Evolutionary conservation across 805 yeast genomes (phyloP).

Genomic region (Cyberlindnera xishuangbannaensis): DNA sequence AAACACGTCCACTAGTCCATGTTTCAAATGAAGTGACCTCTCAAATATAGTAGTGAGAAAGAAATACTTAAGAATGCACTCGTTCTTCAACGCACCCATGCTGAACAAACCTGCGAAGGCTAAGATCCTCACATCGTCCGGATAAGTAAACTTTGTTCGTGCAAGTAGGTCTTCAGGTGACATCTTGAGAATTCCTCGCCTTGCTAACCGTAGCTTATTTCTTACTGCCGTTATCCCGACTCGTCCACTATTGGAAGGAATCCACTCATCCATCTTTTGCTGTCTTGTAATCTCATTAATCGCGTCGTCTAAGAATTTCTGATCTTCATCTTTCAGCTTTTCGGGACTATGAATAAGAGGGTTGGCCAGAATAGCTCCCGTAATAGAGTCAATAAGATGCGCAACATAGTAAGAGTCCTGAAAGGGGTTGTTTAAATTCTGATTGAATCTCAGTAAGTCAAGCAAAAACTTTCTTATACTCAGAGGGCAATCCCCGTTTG

Average conservation of each 20-base stretch:
- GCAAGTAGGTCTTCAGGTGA: slow-evolving; percentile 50
- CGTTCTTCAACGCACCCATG: slow-evolving; percentile 74
- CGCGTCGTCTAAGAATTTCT: slow-evolving; percentile 39
- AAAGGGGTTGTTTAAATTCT: slow-evolving; percentile 72
- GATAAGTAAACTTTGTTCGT: slow-evolving; percentile 42
- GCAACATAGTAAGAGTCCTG: slow-evolving; percentile 67
- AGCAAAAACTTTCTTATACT: slow-evolving; percentile 58
- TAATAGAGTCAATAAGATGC: slow-evolving; percentile 50
- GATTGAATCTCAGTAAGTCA: slow-evolving; percentile 75
- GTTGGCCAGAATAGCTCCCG: slow-evolving; percentile 32
- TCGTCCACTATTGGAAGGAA: slow-evolving; percentile 61
- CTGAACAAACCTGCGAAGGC: slow-evolving; percentile 67
- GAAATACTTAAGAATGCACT: slow-evolving; percentile 52
- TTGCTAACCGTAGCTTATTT: slow-evolving; percentile 55
- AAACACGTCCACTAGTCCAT: slow-evolving; percentile 42
- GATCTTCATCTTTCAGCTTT: slow-evolving; percentile 24
- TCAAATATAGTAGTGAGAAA: slow-evolving; percentile 55
- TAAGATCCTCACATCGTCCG: slow-evolving; percentile 49
- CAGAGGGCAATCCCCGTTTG: slow-evolving; percentile 54
- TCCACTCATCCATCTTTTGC: slow-evolving; percentile 78
- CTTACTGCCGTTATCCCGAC: slow-evolving; percentile 52
- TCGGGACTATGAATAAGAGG: slow-evolving; percentile 11
- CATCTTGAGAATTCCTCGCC: slow-evolving; percentile 46
- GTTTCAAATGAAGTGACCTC: slow-evolving; percentile 44
- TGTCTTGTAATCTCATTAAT: slow-evolving; percentile 67